A percentile compares a stretch with the other conserved stretches of the same genome.
Evolutionary conservation across 2,329 filamentous ascomycete genomes (phyloP).

Genomic region (Pseudogymnoascus sp.): DNA sequence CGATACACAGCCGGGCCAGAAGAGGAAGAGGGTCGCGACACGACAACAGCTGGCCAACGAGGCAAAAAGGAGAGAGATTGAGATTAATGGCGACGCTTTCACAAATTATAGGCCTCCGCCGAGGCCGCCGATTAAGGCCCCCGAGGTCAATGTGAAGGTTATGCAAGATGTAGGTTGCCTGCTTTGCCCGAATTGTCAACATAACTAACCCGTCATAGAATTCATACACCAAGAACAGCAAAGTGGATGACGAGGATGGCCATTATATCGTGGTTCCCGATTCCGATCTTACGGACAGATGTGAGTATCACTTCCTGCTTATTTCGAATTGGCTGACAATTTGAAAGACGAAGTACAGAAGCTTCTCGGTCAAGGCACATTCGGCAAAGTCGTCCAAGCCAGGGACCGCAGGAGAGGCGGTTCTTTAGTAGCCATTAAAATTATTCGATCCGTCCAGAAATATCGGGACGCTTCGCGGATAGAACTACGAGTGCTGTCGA

Average conservation of each 20-base stretch:
- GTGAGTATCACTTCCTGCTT: slow-evolving; percentile 45
- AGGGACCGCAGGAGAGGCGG: slow-evolving; percentile 66
- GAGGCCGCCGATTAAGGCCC: slow-evolving; percentile 82
- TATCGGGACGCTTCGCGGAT: slow-evolving; percentile 95
- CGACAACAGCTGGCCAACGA: slow-evolving; percentile 76
- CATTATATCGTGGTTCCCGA: slow-evolving; percentile 93
- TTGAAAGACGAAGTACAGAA: slow-evolving; percentile 73
- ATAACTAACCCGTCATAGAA: slow-evolving; percentile 24
- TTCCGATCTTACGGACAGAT: slow-evolving; percentile 77
- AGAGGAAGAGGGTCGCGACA: slow-evolving; percentile 72
- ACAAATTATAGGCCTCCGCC: slow-evolving; percentile 78
- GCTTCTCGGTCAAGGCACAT: slow-evolving; percentile 90
- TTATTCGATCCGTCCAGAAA: slow-evolving; percentile 96
- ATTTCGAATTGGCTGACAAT: slow-evolving; percentile 21
- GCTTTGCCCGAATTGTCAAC: background rate
- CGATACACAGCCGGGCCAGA: slow-evolving; percentile 64
- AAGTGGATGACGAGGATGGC: slow-evolving; percentile 92
- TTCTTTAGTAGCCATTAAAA: slow-evolving; percentile 85
- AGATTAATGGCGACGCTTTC: slow-evolving; percentile 61
- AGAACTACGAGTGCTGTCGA: slow-evolving; percentile 85
- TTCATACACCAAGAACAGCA: slow-evolving; percentile 49
- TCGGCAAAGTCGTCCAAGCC: slow-evolving; percentile 95
- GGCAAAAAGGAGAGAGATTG: slow-evolving; percentile 68
- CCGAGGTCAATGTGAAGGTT: slow-evolving; percentile 60
- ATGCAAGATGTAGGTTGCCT: slow-evolving; percentile 51